phyloP scores from a whole-genome alignment of 2,329 filamentous ascomycete genomes.

The Chaetomiaceae sp. region DNA sequence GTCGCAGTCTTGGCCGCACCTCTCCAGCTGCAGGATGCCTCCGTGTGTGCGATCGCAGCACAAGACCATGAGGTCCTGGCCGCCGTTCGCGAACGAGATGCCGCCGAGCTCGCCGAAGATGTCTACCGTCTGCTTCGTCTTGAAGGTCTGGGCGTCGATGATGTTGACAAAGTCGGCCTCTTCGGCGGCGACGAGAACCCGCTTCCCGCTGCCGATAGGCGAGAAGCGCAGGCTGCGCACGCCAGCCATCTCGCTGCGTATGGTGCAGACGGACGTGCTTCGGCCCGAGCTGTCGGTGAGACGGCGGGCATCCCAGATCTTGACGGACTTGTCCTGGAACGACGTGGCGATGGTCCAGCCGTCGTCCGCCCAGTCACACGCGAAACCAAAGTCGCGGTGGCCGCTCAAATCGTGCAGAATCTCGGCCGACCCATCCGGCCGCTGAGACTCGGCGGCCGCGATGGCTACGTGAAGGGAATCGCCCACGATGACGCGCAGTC shows the following conservation, averaged over 20 bases:
- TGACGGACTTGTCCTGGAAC: conserved; percentile 66
- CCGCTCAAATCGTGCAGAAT: conserved; percentile 52
- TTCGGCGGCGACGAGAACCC: conserved; percentile 65
- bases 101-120: conserved; percentile 72
- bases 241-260: conserved; percentile 61
- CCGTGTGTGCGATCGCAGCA: conserved; percentile 61
- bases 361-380: conserved; percentile 74
- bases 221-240: conserved; percentile 67
- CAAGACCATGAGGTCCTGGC: conserved; percentile 60
- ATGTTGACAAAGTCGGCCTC: conserved; percentile 68
- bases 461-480: conserved; percentile 62
- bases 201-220: conserved; percentile 59
- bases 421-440: conserved; percentile 27
- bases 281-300: conserved; percentile 52
- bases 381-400: conserved; percentile 66
- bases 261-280: conserved; percentile 43
- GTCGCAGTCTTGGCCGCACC: conserved; percentile 32
- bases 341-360: conserved; percentile 71
- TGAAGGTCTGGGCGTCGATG: conserved; percentile 60
- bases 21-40: conserved; percentile 58
- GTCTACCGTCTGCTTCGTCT: conserved; percentile 62
- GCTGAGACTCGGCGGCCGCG: conserved; percentile 55
- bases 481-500: conserved; percentile 66
- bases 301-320: conserved; percentile 69
- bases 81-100: conserved; percentile 59